phyloP scores from a whole-genome alignment of 352 stramenopile genomes.

The Stephanocyclus meneghinianus region DNA sequence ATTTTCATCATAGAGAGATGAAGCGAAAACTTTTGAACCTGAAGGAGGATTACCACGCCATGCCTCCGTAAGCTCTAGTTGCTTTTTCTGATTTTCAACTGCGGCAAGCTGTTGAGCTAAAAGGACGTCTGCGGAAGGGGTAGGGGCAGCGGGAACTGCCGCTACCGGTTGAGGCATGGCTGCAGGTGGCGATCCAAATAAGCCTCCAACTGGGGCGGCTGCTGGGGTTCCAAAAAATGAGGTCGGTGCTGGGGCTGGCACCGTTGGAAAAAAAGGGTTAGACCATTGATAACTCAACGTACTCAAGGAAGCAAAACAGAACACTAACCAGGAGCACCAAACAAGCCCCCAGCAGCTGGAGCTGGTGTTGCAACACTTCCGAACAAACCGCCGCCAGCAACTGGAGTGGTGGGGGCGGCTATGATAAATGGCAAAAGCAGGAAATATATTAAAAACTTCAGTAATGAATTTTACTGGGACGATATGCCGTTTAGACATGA shows the following conservation, averaged over 20 bases:
- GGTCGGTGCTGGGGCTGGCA: constrained; percentile 31
- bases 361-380: constrained; percentile 46
- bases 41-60: constrained; percentile 61
- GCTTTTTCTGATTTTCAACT: constrained; percentile 74
- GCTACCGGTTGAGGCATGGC: constrained; percentile 11
- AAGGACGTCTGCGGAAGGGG: constrained; percentile 66
- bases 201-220: constrained; percentile 32
- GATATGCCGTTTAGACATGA: not conserved
- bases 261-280: constrained; percentile 18
- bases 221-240: constrained; percentile 47
- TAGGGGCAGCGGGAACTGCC: constrained; percentile 32
- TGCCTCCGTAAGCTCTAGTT: constrained; percentile 70
- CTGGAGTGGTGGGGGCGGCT: constrained; percentile 34
- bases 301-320: not conserved
- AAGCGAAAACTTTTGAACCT: constrained; percentile 50
- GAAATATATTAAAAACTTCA: not conserved
- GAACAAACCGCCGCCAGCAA: constrained; percentile 34
- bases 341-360: constrained; percentile 47
- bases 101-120: constrained; percentile 72
- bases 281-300: not conserved
- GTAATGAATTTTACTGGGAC: not conserved
- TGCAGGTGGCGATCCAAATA: constrained; percentile 49
- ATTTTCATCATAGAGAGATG: constrained; percentile 48
- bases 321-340: constrained; percentile 26
- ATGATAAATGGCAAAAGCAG: not conserved